Percentiles rank a stretch among this genome's conserved stretches.
phyloP scores from a whole-genome alignment of 2,329 filamentous ascomycete species.

The Ambrosiella beaveri region DNA sequence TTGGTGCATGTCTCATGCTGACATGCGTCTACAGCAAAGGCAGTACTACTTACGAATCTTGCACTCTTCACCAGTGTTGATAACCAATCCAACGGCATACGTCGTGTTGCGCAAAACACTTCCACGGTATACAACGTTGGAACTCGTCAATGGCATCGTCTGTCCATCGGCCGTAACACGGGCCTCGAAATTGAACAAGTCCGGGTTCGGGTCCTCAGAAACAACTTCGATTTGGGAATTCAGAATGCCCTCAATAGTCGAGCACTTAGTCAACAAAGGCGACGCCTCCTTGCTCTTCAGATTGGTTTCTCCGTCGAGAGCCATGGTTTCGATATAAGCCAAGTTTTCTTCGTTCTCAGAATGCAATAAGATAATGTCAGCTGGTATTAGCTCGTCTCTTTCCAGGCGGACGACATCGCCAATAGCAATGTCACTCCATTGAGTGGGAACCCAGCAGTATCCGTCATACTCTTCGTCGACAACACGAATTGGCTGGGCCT shows the following conservation, averaged over 20 bases:
- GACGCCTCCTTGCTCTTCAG: conserved; percentile 59
- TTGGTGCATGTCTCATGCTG: background rate
- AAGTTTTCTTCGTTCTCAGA: conserved; percentile 60
- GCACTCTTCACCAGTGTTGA: conserved; percentile 82
- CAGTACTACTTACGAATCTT: conserved; percentile 44
- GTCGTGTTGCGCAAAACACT: conserved; percentile 70
- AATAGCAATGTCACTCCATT: conserved; percentile 31
- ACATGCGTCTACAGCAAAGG: background rate
- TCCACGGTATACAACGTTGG: conserved; percentile 72
- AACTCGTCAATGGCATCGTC: conserved; percentile 54
- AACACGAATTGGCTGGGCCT: conserved; percentile 16
- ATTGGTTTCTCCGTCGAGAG: conserved; percentile 67
- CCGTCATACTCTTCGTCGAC: conserved; percentile 43
- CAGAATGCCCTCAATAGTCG: conserved; percentile 35
- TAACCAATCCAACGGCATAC: conserved; percentile 55
- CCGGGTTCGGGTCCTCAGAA: conserved; percentile 59
- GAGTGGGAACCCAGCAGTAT: conserved; percentile 32
- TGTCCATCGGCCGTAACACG: conserved; percentile 41
- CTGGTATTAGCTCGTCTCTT: conserved; percentile 65
- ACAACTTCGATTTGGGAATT: conserved; percentile 44
- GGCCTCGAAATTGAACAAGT: conserved; percentile 63
- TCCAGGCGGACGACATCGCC: conserved; percentile 32
- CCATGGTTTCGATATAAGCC: conserved; percentile 76
- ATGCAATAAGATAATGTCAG: conserved; percentile 65
- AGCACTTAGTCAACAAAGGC: conserved; percentile 40